Base-by-base conservation (phyloP, 208 protist species). In the Novymonas esmeraldas region DNA sequence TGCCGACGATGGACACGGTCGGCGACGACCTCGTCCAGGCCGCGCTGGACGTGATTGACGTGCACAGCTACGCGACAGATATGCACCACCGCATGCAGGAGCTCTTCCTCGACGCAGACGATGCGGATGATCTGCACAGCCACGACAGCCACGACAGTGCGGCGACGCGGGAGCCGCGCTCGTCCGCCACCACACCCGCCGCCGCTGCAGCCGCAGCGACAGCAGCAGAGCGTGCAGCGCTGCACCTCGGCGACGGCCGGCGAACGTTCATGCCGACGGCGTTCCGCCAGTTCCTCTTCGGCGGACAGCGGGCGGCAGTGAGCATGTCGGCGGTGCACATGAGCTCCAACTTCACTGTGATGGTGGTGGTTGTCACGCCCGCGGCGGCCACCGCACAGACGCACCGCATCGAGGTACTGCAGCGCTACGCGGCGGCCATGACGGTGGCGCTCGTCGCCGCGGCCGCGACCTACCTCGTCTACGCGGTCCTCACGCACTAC, bases 311-410 rank as follows among this genome's bases (percentile, higher is more conserved):
- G 14, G 58, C 42, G 14, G 63, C 71, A 0, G 63, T 77, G 28
- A 67, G 54, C 18, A 44, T 77, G 31, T 65, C 44, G 29, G 48
- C 58, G 16, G 50, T 77, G 41, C 48, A 51, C 38, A n/a, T 69
- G 45, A 51, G 22, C 16, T 64, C 45, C 22, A 56, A 66, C 49
- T 64, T 71, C 28, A 56, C 71, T 1, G 59, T 34, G 24, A 34
- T 67, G 38, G 42, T 71, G 10, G 59, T 77, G 10, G 14, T 71
- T 7, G 50, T 28, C 2, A 70, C 58, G 2, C 38, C 71, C 11
- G 26, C 49, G 11, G 29, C 29, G 5, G 14, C 33, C 14, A 3
- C 26, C 16, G 5, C 18, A 0, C 24, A 16, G 2, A 28, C 0
- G 6, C 6, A 28, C 26, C 18, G 34, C 9, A 1, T 5, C 13